phyloP scores from a whole-genome alignment of 345 rosid genomes.

The Firmiana major region DNA sequence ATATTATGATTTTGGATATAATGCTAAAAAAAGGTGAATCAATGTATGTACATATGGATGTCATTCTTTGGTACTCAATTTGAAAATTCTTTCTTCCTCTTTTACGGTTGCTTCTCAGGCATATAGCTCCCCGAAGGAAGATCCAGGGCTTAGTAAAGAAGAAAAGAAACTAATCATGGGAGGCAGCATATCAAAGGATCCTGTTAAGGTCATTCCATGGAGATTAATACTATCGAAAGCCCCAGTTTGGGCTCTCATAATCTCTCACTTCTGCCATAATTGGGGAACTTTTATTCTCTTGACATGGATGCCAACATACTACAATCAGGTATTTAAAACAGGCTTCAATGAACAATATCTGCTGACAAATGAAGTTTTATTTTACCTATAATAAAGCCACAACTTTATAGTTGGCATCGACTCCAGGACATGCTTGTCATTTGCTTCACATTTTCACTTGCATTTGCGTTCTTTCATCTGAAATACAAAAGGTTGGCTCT shows the following conservation, averaged over 20 bases:
- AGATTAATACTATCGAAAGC: conserved; percentile 83
- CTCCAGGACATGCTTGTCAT: not conserved
- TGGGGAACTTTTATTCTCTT: conserved; percentile 97
- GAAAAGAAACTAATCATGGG: conserved; percentile 69
- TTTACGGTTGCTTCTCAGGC: conserved; percentile 54
- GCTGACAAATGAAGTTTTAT: not conserved
- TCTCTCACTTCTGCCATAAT: conserved; percentile 95
- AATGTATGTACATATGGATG: conserved; percentile 9
- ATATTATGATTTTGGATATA: not conserved
- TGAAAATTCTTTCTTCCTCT: conserved; percentile 5
- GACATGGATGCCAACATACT: conserved; percentile 99
- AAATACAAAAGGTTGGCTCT: not conserved
- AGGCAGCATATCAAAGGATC: conserved; percentile 63
- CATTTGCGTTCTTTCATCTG: not conserved
- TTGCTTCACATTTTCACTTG: not conserved
- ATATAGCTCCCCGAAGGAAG: conserved; percentile 81
- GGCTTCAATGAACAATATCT: not conserved
- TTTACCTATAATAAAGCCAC: not conserved
- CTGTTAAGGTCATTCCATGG: conserved; percentile 91
- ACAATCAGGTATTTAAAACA: conserved; percentile 69
- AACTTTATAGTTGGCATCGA: not conserved
- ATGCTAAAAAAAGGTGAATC: not conserved
- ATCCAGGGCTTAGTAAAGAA: conserved; percentile 60
- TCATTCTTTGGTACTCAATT: conserved; percentile 12
- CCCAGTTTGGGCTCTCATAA: conserved; percentile 95